These are phyloP conservation scores for Candida smagusa DNA, from an alignment of 1,139 yeast species.

Conservation along the genomic window DNA sequence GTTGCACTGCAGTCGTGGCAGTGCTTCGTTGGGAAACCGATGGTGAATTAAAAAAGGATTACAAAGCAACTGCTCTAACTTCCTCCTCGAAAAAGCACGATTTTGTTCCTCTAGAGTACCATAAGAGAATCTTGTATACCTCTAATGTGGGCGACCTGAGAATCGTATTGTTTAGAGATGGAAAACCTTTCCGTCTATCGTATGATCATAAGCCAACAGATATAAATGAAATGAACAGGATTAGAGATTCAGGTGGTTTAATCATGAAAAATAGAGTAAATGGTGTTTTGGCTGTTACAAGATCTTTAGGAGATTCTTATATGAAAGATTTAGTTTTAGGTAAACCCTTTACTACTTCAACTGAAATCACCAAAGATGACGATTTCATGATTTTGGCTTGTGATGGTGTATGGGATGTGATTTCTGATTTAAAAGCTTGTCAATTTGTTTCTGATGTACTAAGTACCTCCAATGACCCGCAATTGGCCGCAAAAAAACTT, in stretches of 20 bases:
- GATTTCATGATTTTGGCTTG: constrained; percentile 85
- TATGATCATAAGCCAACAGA: constrained; percentile 97
- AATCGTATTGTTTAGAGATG: constrained; percentile 70
- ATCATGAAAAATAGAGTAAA: constrained; percentile 89
- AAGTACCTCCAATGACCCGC: constrained; percentile 50
- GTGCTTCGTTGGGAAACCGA: constrained; percentile 75
- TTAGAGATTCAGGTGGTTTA: constrained; percentile 77
- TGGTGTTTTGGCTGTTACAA: constrained; percentile 91
- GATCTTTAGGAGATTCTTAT: constrained; percentile 92
- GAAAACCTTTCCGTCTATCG: constrained; percentile 72
- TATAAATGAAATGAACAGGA: constrained; percentile 68
- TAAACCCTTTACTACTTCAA: constrained; percentile 87
- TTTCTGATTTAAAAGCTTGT: constrained; percentile 78
- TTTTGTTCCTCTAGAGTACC: constrained; percentile 43
- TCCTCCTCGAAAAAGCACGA: constrained; percentile 29
- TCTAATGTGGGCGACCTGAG: constrained; percentile 97
- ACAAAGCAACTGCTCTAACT: not conserved
- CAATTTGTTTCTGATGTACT: constrained; percentile 54
- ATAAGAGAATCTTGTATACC: constrained; percentile 76
- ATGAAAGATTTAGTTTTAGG: constrained; percentile 90
- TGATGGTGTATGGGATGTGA: constrained; percentile 95
- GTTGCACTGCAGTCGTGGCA: constrained; percentile 96
- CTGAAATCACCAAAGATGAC: constrained; percentile 62
- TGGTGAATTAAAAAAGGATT: constrained; percentile 31
- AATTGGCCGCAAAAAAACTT: constrained; percentile 63